Evolutionary conservation across 106 monocot genomes (phyloP).

Genomic region (Narthecium ossifragum): DNA sequence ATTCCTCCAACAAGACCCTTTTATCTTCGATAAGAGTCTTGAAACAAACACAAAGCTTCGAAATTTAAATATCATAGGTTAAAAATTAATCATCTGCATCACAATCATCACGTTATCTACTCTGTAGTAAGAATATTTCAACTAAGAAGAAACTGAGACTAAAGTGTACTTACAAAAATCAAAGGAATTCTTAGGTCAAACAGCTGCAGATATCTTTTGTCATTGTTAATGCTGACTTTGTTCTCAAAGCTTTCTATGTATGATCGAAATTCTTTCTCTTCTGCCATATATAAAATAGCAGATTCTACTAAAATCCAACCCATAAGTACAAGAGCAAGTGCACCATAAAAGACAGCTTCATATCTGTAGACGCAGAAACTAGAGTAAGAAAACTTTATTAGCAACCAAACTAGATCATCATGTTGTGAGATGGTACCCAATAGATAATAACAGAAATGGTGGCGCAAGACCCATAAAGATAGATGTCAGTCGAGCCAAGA

Average conservation of each 20-base stretch:
- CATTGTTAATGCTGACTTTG: slow-evolving; percentile 12
- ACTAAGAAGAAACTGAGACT: background rate
- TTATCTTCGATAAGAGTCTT: too few species aligned
- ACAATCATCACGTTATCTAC: too few species aligned
- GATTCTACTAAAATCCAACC: slow-evolving; percentile 88
- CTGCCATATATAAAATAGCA: slow-evolving; percentile 26
- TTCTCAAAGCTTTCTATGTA: slow-evolving; percentile 22
- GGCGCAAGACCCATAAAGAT: slow-evolving; percentile 91
- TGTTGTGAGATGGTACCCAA: slow-evolving; percentile 72
- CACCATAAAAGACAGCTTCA: slow-evolving; percentile 85
- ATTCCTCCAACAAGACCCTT: too few species aligned
- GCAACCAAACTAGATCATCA: background rate
- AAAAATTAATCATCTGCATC: too few species aligned
- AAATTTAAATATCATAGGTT: too few species aligned
- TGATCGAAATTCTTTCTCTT: slow-evolving; percentile 13
- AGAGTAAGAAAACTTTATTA: background rate
- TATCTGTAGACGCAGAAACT: slow-evolving; percentile 41
- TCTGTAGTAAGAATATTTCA: background rate
- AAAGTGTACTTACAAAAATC: slow-evolving; percentile 66
- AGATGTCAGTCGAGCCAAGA: slow-evolving; percentile 74
- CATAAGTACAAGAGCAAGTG: slow-evolving; percentile 77
- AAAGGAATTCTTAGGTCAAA: slow-evolving; percentile 78
- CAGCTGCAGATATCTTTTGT: slow-evolving; percentile 58
- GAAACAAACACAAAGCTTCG: too few species aligned
- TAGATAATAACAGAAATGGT: slow-evolving; percentile 76